Percentiles rank a stretch among this genome's conserved stretches.
Evolutionary conservation across 352 stramenopile genomes (phyloP).

Genomic region (Pythium apleroticum): DNA sequence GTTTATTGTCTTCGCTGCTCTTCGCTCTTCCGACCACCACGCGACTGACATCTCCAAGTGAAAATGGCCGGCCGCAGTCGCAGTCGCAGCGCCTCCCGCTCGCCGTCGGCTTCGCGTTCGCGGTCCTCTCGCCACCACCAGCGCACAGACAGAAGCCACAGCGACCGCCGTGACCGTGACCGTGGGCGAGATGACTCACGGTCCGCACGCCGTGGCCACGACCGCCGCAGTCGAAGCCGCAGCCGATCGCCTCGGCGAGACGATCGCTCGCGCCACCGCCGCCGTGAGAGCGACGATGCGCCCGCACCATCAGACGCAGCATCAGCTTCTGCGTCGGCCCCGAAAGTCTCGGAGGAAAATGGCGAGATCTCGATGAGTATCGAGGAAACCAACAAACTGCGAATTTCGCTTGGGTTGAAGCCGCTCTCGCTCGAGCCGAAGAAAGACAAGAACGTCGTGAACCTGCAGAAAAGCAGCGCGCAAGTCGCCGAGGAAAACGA

Average conservation of each 20-base stretch:
- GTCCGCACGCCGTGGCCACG: background rate
- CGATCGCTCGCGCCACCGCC: slow-evolving; percentile 23
- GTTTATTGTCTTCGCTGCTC: no score
- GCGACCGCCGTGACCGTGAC: slow-evolving; percentile 5
- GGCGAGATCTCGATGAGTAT: slow-evolving; percentile 83
- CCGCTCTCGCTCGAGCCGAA: slow-evolving; percentile 55
- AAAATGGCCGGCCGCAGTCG: slow-evolving; percentile 19
- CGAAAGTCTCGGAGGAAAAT: slow-evolving; percentile 54
- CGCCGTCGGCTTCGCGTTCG: slow-evolving; percentile 7
- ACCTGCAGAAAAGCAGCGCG: slow-evolving; percentile 61
- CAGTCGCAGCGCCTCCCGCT: slow-evolving; percentile 19
- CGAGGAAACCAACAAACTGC: slow-evolving; percentile 82
- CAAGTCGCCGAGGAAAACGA: slow-evolving; percentile 52
- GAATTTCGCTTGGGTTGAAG: slow-evolving; percentile 69
- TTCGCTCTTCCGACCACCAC: background rate
- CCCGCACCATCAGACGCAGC: slow-evolving; percentile 26
- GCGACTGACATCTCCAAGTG: background rate
- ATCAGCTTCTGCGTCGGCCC: slow-evolving; percentile 7
- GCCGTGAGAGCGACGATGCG: slow-evolving; percentile 29
- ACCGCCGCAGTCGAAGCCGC: slow-evolving; percentile 21
- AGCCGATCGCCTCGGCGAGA: slow-evolving; percentile 19
- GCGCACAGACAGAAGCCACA: background rate
- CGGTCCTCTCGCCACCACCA: slow-evolving; percentile 10
- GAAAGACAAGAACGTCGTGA: slow-evolving; percentile 54
- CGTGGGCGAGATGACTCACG: background rate